A percentile compares a stretch with the other conserved stretches of the same genome.
Conservation (phyloP, 495 filamentous ascomycete genomes). For the Aspergillus hancockii region DNA sequence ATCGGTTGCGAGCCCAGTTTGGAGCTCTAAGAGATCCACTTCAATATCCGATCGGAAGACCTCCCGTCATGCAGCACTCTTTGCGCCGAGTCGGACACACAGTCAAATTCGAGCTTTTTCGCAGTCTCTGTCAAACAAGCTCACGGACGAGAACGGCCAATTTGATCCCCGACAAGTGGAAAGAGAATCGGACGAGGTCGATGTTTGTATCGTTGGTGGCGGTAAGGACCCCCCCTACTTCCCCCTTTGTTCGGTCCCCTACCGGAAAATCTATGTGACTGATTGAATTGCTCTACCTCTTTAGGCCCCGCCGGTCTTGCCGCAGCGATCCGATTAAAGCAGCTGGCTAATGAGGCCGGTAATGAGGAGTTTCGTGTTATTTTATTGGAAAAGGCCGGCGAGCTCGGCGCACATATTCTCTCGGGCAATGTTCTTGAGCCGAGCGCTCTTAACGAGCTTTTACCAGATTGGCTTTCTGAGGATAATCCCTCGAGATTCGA, state of each 20-base stretch:
- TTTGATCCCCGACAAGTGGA: conserved; percentile 76
- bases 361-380: conserved; percentile 95
- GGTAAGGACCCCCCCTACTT: conserved; percentile 45
- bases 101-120: conserved; percentile 49
- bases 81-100: conserved; percentile 18
- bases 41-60: conserved; percentile 24
- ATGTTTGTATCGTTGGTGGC: conserved; percentile 95
- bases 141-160: conserved; percentile 59
- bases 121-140: conserved; percentile 42
- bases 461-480: conserved; percentile 91
- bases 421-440: conserved; percentile 96
- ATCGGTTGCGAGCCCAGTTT: conserved; percentile 23
- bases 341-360: conserved; percentile 91
- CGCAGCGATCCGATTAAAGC: conserved; percentile 92
- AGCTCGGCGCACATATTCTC: conserved; percentile 91
- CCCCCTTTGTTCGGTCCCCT: background rate
- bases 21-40: conserved; percentile 24
- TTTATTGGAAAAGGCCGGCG: conserved; percentile 91
- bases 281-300: conserved; percentile 4
- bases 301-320: conserved; percentile 84
- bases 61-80: conserved; percentile 24
- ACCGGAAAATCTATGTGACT: background rate
- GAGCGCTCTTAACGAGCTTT: conserved; percentile 80
- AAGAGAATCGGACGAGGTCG: conserved; percentile 88
- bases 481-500: conserved; percentile 84